Base-by-base conservation (phyloP, 352 stramenopile genomes). In the Pythium utonaiense region DNA sequence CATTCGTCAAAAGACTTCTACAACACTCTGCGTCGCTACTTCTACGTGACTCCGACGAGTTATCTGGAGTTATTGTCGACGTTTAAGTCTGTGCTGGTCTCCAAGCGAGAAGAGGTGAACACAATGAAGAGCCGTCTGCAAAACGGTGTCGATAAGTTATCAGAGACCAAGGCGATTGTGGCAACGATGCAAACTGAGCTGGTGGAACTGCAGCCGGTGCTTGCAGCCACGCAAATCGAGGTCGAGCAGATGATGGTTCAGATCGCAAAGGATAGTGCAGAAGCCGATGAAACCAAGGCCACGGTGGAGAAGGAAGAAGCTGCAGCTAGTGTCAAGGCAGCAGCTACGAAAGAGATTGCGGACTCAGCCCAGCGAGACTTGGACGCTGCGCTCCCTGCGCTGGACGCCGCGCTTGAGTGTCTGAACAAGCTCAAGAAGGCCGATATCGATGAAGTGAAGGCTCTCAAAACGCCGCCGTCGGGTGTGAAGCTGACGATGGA, bases 401-500 rank as follows among this genome's bases (percentile, higher is more conserved):
- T 97, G 0, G 88, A 97, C 21, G 82, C 87, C 0, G 90, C 90
- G 19, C 60, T 97, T 3, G 86, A 93, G 57, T 96, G 88, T 58
- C 64, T 97, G 9, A 96, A 97, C 61, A 79, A 83, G 16, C 72
- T 97, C 1, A 96, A 97, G 57, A 97, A 96, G 61, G 66, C 82
- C 10, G 87, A 97, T 66, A 96, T 97, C 53, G 87, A 96, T 57
- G 91, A 97, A 71, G 88, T 97, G 3, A 97, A 97, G 62, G 88
- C 86, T 7, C 68, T 97, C 2, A 96, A 96, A 60, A 96, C 86
- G 0, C 90, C 90, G n/a, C 88, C 90, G 3, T 77, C 81, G 14
- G 91, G 91, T 52, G 91, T 98, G 3, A 95, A 95, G 49, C 66
- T 98, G 10, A 97, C 91, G 14, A 96, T 98, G 83, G 86, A 97